Evolutionary conservation across 345 rosid species (phyloP), one percentile per base, ranked within the genome.

Genomic region (Hypericum androsaemum): DNA sequence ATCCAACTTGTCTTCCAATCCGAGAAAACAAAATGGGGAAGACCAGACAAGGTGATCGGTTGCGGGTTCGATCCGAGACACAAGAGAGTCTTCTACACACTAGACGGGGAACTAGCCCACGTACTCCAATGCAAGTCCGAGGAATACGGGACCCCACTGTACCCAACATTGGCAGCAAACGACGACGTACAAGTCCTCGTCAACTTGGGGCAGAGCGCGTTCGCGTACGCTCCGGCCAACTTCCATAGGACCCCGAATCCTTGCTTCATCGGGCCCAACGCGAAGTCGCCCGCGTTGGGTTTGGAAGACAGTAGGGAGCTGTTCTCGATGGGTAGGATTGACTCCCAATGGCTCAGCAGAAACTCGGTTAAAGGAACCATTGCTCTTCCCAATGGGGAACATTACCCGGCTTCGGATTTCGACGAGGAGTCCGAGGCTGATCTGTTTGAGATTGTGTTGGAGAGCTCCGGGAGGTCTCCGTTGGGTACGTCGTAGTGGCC

Each of bases 311-410:
- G 97, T 61, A 81, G 63, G 68, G 95, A 86, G 65, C 77, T 89
- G 0, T 89, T 89, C 61, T 89, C 97, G 12, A 89, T 86, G 77
- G 95, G 95, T 49, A 89, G 95, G 69, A 75, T 89, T 9, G 94
- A 89, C 53, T 72, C 97, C 10, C 88, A 80, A 39, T 87, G 92
- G 89, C 69, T 82, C 42, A 70, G 70, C 60, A 54, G 88, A 50
- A 54, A 71, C 52, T 43, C 67, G 28, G 67, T 69, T 17, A 77
- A 64, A 49, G 65, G 68, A 43, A 70, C 67, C 54, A 69, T 64
- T 45, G 64, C 42, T 43, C 51, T 41, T 45, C 72, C 9, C 14
- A 14, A 16, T 12, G 47, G 61, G 16, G 40, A 55, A 53, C 72
- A 64, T 53, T 22, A 22, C 32, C 32, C 32, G 32, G 32, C 32